Percentiles rank a stretch among this genome's conserved stretches.
Conservation (phyloP, 495 filamentous ascomycete species). For the Penicillium robsamsonii region DNA sequence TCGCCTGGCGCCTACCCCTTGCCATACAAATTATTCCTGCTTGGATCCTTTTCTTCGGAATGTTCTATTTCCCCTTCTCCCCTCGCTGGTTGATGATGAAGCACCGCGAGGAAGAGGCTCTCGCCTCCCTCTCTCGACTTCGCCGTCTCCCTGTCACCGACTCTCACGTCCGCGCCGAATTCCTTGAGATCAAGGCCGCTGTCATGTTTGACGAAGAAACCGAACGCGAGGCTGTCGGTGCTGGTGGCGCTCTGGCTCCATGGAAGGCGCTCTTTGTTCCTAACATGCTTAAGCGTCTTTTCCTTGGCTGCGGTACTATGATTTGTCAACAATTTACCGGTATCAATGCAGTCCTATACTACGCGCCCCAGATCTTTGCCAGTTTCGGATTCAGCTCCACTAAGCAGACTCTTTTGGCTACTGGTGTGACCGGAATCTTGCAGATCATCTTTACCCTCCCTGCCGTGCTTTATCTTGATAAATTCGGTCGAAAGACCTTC, state of each 20-base stretch:
- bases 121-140: slow-evolving; percentile 32
- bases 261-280: background rate
- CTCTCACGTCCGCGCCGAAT: slow-evolving; percentile 37
- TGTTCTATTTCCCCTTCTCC: slow-evolving; percentile 37
- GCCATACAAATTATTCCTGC: slow-evolving; percentile 49
- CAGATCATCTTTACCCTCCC: slow-evolving; percentile 62
- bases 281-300: background rate
- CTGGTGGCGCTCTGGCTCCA: background rate
- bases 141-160: slow-evolving; percentile 43
- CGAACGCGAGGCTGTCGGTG: background rate
- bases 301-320: background rate
- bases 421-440: slow-evolving; percentile 62
- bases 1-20: slow-evolving; percentile 45
- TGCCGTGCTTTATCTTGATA: slow-evolving; percentile 64
- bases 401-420: slow-evolving; percentile 55
- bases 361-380: slow-evolving; percentile 58
- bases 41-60: slow-evolving; percentile 38
- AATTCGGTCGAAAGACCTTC: slow-evolving; percentile 59
- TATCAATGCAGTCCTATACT: slow-evolving; percentile 53
- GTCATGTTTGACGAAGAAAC: slow-evolving; percentile 21
- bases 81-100: slow-evolving; percentile 39
- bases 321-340: slow-evolving; percentile 19
- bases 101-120: slow-evolving; percentile 41
- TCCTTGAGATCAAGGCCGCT: slow-evolving; percentile 38
- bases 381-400: slow-evolving; percentile 51